Evolutionary conservation across 2,329 filamentous ascomycete species (phyloP), one percentile per base, ranked within the genome.

Genomic region (Hypocreales sp.): DNA sequence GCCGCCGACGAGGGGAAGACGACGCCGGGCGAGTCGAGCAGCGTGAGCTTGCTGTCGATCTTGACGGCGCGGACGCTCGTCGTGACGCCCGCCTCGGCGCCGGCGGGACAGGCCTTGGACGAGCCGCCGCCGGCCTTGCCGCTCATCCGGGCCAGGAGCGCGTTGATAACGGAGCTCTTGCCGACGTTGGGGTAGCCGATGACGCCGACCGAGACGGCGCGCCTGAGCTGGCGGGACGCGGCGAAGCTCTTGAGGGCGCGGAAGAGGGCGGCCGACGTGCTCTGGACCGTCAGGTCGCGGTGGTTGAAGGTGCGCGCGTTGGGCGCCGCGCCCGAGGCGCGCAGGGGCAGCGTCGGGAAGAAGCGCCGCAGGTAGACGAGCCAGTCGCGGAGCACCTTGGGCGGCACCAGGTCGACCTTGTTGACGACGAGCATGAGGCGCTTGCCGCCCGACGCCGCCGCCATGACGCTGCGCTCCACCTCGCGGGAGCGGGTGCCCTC

Each of bases 151-250:
- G 79, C 74, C 13, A 83, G 78, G 30, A 94, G 72, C 11, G 84
- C 81, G 52, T 94, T 94, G 65, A 94, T 93, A 44, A 94, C 83
- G 27, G 84, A 93, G 16, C 83, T 92, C 61, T 94, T 94, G 48
- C 86, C 86, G 33, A 93, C 86, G 50, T 94, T 94, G 42, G 86
- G 86, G 52, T 93, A 94, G 16, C 86, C 86, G 41, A 94, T 92
- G 35, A 94, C 81, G 38, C 86, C 86, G 34, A 94, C 86, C 13
- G 81, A 86, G 42, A 92, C 73, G 28, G 84, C 78, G 30, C 86
- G 78, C 64, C 92, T 92, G 39, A 94, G 61, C 48, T 92, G 77
- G 42, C 80, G 79, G 34, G 69, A 70, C 31, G 81, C 77, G 8
- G 86, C 81, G 47, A 80, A 94, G 23, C 81, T 77, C 62, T 94